phyloP scores from a whole-genome alignment of 371 early-diverging fungal species.

The Lichtheimia ornata region DNA sequence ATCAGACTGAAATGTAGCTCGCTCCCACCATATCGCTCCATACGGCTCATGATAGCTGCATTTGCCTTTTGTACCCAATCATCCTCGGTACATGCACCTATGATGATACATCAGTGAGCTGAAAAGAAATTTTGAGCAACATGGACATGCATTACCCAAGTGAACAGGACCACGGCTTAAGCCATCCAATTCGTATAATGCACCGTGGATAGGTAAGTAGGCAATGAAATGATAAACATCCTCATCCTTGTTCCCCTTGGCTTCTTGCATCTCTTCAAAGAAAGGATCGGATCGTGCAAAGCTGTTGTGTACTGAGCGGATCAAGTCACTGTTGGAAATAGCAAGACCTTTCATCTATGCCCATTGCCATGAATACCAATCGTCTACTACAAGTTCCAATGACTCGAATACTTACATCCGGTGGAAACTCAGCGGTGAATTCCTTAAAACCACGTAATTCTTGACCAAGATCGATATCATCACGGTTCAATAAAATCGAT shows the following conservation, averaged over 20 bases:
- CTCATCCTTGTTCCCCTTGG: constrained; percentile 65
- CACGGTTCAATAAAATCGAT: constrained; percentile 79
- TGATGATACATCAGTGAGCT: constrained; percentile 2
- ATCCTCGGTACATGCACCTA: constrained; percentile 61
- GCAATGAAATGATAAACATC: constrained; percentile 90
- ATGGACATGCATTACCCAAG: constrained; percentile 42
- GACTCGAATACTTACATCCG: constrained; percentile 60
- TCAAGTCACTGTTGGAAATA: constrained; percentile 78
- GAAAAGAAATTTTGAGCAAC: neutral
- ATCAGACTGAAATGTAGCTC: constrained; percentile 89
- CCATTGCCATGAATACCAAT: neutral
- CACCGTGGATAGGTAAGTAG: constrained; percentile 80
- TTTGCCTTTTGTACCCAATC: constrained; percentile 74
- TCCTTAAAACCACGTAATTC: constrained; percentile 76
- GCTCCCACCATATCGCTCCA: constrained; percentile 60
- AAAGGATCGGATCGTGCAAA: constrained; percentile 82
- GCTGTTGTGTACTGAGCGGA: constrained; percentile 84
- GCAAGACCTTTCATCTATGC: constrained; percentile 79
- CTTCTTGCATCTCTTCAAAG: constrained; percentile 66
- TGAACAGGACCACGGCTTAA: constrained; percentile 72
- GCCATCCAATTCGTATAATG: constrained; percentile 89
- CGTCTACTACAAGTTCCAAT: neutral
- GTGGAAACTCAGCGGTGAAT: constrained; percentile 77
- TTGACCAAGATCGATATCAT: constrained; percentile 71
- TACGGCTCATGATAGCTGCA: constrained; percentile 72